Conservation (phyloP, 345 rosid genomes). For the Kernera saxatilis region DNA sequence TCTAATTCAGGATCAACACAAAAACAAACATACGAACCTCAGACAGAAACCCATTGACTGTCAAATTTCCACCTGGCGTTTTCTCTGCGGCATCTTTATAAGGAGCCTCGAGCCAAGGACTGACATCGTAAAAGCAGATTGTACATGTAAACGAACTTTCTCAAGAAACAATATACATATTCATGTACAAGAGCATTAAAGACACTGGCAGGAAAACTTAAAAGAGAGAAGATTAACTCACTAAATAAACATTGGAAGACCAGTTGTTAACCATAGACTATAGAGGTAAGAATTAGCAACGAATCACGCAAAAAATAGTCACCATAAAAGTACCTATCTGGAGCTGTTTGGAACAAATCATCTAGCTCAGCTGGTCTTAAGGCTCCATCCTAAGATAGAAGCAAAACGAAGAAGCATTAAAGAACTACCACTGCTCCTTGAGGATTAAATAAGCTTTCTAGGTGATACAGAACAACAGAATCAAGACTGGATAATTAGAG, state of each 20-base stretch:
- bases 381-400: slow-evolving; percentile 62
- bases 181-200: slow-evolving; percentile 2
- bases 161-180: background rate
- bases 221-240: background rate
- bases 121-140: slow-evolving; percentile 34
- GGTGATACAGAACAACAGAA: background rate
- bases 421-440: slow-evolving; percentile 6
- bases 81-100: slow-evolving; percentile 66
- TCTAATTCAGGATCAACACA: background rate
- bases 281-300: background rate
- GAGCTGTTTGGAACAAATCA: slow-evolving; percentile 72
- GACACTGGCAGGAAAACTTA: background rate
- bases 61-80: slow-evolving; percentile 53
- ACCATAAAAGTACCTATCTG: slow-evolving; percentile 48
- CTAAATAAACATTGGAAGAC: slow-evolving; percentile 16
- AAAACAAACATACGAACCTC: slow-evolving; percentile 43
- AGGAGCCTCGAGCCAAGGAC: slow-evolving; percentile 69
- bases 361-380: slow-evolving; percentile 55
- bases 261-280: background rate
- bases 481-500: background rate
- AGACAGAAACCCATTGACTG: slow-evolving; percentile 61
- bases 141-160: slow-evolving; percentile 8
- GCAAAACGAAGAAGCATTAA: slow-evolving; percentile 25
- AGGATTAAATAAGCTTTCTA: background rate
- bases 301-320: background rate